Base-by-base conservation (phyloP, 345 rosid species). In the Citropsis articulata region DNA sequence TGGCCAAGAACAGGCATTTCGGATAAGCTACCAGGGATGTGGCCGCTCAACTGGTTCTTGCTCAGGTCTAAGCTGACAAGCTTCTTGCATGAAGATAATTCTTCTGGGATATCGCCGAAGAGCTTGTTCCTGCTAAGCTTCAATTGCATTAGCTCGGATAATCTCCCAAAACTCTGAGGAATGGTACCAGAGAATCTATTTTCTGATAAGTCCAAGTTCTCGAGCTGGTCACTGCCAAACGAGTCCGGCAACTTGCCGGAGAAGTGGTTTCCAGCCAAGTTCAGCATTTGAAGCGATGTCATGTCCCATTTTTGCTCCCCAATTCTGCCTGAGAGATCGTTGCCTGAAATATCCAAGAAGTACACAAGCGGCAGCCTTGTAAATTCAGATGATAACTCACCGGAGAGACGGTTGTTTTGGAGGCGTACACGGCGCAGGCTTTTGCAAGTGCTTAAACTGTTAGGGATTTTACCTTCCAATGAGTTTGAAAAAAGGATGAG, bases 401-500 rank as follows among this genome's bases (percentile, higher is more conserved):
- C 97, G 0, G 89, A 84, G 24, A 95, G 85, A 25, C 77, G 76
- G 73, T 95, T 95, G 45, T 86, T 84, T 69, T 95, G 95, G 50
- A 95, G 92, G 59, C 98, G 89, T 3, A 95, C 90, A 8, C 98
- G 87, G 75, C 73, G 84, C 82, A 92, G 85, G 84, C 92, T 91
- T 48, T 50, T 79, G 84, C 98, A 95, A 31, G 69, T 18, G 72
- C 91, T 80, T 59, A 93, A 81, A 27, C 82, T 80, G 33, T 27
- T 66, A 0, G 98, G 98, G 72, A 95, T 88, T 66, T 80, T 82
- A 9, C 90, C 90, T 50, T 87, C 72, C 1, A 95, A 84, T n/a
- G 89, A 84, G 77, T 95, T 95, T 5, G 94, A 89, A 83, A 95
- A 95, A 40, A 95, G 93, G 79, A 95, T 92, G 72, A 95, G 93